Conservation (phyloP, 768 basidiomycete species). For the Grammothele lineata region DNA sequence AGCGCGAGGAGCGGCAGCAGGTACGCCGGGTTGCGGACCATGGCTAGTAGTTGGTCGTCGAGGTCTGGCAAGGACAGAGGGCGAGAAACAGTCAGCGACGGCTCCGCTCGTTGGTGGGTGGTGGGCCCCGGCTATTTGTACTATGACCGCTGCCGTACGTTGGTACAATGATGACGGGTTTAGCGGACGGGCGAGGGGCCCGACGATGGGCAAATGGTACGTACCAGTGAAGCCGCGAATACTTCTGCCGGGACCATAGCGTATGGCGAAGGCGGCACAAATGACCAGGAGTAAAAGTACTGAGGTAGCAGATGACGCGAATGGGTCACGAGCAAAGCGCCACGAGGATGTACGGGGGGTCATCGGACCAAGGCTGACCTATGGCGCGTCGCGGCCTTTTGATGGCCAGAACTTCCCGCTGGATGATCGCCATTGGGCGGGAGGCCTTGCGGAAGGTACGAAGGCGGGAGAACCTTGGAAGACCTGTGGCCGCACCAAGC, state of each 20-base stretch:
- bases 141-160: too few relatives aligned
- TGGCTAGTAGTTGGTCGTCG: not conserved
- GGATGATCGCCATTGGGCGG: not conserved
- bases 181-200: too few relatives aligned
- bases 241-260: not conserved
- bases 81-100: too few relatives aligned
- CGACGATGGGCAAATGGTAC: too few relatives aligned
- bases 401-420: too few relatives aligned
- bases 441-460: not conserved
- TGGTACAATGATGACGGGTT: too few relatives aligned
- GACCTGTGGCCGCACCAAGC: slow-evolving; percentile 1
- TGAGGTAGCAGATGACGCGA: slow-evolving; percentile 4
- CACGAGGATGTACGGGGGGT: not conserved
- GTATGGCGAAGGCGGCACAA: not conserved
- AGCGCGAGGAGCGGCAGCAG: not conserved
- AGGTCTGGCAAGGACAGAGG: not conserved
- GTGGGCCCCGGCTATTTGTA: too few relatives aligned
- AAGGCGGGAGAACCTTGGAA: not conserved
- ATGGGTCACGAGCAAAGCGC: not conserved
- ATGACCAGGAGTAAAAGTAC: slow-evolving; percentile 1
- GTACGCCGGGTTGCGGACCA: not conserved
- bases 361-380: slow-evolving; percentile 6
- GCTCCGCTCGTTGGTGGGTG: too few relatives aligned
- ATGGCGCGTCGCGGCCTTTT: too few relatives aligned
- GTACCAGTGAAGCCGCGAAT: too few relatives aligned